A percentile compares a stretch with the other conserved stretches of the same genome.
These are phyloP conservation scores for Tilletiaria anomala DNA, from an alignment of 1,284 basidiomycete species.

Conservation along the genomic window DNA sequence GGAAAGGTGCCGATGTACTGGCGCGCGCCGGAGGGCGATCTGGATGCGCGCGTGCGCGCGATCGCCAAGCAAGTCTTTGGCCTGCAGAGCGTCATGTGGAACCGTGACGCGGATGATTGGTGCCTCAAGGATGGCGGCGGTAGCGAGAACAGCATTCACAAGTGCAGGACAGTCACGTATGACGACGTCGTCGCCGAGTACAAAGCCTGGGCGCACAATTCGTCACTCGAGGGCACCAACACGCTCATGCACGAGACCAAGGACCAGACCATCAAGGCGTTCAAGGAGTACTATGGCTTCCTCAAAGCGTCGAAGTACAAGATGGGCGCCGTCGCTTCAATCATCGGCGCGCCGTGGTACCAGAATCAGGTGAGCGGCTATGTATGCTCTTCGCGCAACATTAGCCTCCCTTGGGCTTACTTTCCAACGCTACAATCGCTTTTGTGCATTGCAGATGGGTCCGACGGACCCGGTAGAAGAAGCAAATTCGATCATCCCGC, in stretches of 20 bases:
- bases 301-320: background rate
- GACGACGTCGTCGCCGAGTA: background rate
- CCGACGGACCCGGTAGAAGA: background rate
- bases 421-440: too few species aligned
- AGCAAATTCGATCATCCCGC: background rate
- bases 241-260: background rate
- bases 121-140: background rate
- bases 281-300: background rate
- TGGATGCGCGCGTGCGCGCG: slow-evolving; percentile 44
- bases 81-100: slow-evolving; percentile 60
- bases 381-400: too few species aligned
- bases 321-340: background rate
- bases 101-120: slow-evolving; percentile 47
- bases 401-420: too few species aligned
- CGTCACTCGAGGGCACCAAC: background rate
- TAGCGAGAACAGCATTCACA: background rate
- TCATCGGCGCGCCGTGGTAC: background rate
- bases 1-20: slow-evolving; percentile 4
- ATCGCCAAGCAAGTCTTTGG: slow-evolving; percentile 50
- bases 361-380: too few species aligned
- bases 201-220: background rate
- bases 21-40: slow-evolving; percentile 10
- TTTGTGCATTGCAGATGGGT: too few species aligned
- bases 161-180: background rate
- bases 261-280: background rate